A percentile compares a stretch with the other conserved stretches of the same genome.
phyloP scores from a whole-genome alignment of 257 asterid species.

The Orobanche coerulescens region DNA sequence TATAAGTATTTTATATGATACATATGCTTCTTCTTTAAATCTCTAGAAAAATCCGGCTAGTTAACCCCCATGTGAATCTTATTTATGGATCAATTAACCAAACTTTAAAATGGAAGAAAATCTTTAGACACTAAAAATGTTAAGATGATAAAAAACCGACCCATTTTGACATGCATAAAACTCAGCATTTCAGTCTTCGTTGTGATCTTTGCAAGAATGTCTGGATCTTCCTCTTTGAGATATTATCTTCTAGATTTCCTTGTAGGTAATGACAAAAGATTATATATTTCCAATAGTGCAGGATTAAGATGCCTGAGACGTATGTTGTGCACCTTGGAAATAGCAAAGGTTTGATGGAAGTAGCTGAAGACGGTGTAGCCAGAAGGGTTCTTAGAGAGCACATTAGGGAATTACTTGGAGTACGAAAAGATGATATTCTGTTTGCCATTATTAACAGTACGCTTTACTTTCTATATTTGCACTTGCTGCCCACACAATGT shows the following conservation, averaged over 20 bases:
- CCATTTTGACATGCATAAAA: conserved; percentile 7
- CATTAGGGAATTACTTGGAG: conserved; percentile 82
- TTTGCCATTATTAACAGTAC: conserved; percentile 88
- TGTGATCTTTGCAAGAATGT: neutral
- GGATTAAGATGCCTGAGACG: conserved; percentile 92
- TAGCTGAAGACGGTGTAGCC: conserved; percentile 74
- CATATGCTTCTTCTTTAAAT: conserved; percentile 4
- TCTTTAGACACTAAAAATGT: neutral
- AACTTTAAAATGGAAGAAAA: neutral
- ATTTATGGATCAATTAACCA: neutral
- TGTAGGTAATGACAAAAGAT: conserved; percentile 7
- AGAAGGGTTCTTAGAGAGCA: conserved; percentile 80
- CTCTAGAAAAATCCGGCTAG: neutral
- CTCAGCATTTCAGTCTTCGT: neutral
- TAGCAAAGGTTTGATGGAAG: conserved; percentile 85
- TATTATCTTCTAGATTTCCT: conserved; percentile 19
- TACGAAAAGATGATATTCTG: conserved; percentile 71
- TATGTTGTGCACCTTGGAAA: conserved; percentile 97
- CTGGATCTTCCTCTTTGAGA: neutral
- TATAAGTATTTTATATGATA: neutral
- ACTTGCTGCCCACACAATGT: neutral
- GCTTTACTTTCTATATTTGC: conserved; percentile 24
- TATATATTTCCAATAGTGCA: conserved; percentile 28
- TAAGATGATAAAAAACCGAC: neutral
- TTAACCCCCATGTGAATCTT: neutral